These are phyloP conservation scores for Cajanus cajan DNA, from an alignment of 306 rosid genomes.

Conservation along the genomic window DNA sequence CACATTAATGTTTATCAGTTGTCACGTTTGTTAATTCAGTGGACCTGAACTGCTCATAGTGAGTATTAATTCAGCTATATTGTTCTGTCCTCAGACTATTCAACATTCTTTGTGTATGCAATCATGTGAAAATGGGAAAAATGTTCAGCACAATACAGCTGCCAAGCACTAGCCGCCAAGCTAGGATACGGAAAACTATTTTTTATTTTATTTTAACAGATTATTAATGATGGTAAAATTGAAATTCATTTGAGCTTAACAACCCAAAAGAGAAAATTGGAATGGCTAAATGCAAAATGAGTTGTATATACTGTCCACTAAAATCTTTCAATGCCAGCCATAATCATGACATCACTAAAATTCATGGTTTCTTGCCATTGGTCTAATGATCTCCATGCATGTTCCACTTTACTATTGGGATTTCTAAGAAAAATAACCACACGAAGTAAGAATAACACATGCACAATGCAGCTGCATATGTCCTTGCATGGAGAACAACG, in stretches of 20 bases:
- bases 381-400: neutral
- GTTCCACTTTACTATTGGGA: neutral
- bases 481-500: neutral
- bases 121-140: slow-evolving; percentile 36
- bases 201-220: neutral
- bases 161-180: slow-evolving; percentile 44
- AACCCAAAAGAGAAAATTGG: neutral
- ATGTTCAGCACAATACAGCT: slow-evolving; percentile 23
- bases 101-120: slow-evolving; percentile 37
- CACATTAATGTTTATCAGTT: slow-evolving; percentile 15
- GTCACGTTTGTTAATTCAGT: slow-evolving; percentile 20
- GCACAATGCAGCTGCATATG: too few species aligned
- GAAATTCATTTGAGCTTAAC: neutral
- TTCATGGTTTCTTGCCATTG: neutral
- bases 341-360: neutral
- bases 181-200: slow-evolving; percentile 12
- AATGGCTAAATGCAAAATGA: neutral
- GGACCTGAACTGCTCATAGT: slow-evolving; percentile 34
- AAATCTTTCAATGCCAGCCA: too few species aligned
- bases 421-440: neutral
- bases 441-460: neutral
- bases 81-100: slow-evolving; percentile 30
- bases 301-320: neutral
- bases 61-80: slow-evolving; percentile 33
- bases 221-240: slow-evolving; percentile 11